phyloP scores from a whole-genome alignment of 2,329 filamentous ascomycete species.

The Talaromyces funiculosus region DNA sequence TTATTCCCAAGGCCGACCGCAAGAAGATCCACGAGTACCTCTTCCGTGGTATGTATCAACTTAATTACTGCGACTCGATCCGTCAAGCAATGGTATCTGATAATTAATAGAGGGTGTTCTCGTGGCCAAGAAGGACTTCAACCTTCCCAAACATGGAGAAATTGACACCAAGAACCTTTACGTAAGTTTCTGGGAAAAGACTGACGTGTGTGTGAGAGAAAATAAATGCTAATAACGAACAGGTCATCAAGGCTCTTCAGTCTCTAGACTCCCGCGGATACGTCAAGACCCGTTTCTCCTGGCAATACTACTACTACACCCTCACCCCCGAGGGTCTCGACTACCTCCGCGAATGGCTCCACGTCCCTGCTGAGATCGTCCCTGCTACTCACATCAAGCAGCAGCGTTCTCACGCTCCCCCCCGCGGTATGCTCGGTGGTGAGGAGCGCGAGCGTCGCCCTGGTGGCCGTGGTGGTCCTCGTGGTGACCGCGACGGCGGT shows the following conservation, averaged over 20 bases:
- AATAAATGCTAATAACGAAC: slow-evolving; percentile 13
- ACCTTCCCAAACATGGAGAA: slow-evolving; percentile 93
- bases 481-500: slow-evolving; percentile 63
- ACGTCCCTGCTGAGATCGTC: slow-evolving; percentile 98
- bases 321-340: slow-evolving; percentile 98
- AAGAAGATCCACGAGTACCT: slow-evolving; percentile 99
- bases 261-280: slow-evolving; percentile 96
- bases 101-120: slow-evolving; percentile 62
- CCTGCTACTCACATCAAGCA: slow-evolving; percentile 99
- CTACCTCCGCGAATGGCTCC: slow-evolving; percentile 99
- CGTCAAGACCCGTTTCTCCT: slow-evolving; percentile 99
- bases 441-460: slow-evolving; percentile 74
- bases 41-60: slow-evolving; percentile 67
- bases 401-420: slow-evolving; percentile 96
- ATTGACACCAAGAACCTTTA: slow-evolving; percentile 99
- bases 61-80: slow-evolving; percentile 6
- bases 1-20: slow-evolving; percentile 99
- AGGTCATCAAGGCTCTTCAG: slow-evolving; percentile 96
- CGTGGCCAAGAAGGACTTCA: slow-evolving; percentile 99
- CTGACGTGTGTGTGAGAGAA: neutral
- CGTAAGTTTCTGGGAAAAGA: slow-evolving; percentile 44
- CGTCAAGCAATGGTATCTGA: neutral
- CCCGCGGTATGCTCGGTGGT: slow-evolving; percentile 93
- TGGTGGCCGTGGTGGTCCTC: slow-evolving; percentile 72
- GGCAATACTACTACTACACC: slow-evolving; percentile 99